A percentile compares a stretch with the other conserved stretches of the same genome.
phyloP scores from a whole-genome alignment of 2,329 filamentous ascomycete species.

The Ceratocystis colombiana region DNA sequence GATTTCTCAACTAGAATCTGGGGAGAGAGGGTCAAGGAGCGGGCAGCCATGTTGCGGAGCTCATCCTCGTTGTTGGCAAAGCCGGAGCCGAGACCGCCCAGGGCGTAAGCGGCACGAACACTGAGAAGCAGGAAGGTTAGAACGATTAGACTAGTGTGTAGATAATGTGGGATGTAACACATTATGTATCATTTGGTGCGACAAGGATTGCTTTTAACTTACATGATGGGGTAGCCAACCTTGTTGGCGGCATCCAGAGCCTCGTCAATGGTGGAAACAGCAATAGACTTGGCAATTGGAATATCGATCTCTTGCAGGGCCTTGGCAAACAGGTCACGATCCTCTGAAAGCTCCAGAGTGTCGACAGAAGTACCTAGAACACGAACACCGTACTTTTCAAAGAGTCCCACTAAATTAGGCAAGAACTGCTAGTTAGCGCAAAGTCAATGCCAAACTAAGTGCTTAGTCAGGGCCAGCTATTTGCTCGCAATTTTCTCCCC shows the following conservation, averaged over 20 bases:
- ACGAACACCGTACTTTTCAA: conserved; percentile 89
- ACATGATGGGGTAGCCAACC: conserved; percentile 90
- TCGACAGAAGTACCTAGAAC: conserved; percentile 91
- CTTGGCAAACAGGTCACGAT: conserved; percentile 91
- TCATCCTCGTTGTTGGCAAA: conserved; percentile 93
- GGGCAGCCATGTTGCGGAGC: conserved; percentile 82
- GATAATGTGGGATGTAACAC: neutral
- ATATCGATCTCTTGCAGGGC: conserved; percentile 96
- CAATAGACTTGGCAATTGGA: conserved; percentile 91
- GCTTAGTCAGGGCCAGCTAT: neutral
- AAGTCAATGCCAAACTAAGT: neutral
- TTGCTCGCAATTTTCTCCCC: neutral
- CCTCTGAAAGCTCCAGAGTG: conserved; percentile 77
- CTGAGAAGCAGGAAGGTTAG: conserved; percentile 4
- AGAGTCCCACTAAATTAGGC: conserved; percentile 56
- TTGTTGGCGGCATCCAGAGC: conserved; percentile 76
- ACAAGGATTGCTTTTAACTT: conserved; percentile 15
- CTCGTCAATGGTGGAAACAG: conserved; percentile 82
- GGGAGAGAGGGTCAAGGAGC: conserved; percentile 83
- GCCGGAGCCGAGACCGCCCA: conserved; percentile 90
- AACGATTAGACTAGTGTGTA: too few relatives aligned
- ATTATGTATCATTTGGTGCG: neutral
- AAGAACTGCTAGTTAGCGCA: conserved; percentile 14
- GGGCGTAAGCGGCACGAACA: conserved; percentile 89
- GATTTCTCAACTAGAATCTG: conserved; percentile 98